Evolutionary conservation across 208 protist genomes (phyloP).

Genomic region (Trichomonas tenax): DNA sequence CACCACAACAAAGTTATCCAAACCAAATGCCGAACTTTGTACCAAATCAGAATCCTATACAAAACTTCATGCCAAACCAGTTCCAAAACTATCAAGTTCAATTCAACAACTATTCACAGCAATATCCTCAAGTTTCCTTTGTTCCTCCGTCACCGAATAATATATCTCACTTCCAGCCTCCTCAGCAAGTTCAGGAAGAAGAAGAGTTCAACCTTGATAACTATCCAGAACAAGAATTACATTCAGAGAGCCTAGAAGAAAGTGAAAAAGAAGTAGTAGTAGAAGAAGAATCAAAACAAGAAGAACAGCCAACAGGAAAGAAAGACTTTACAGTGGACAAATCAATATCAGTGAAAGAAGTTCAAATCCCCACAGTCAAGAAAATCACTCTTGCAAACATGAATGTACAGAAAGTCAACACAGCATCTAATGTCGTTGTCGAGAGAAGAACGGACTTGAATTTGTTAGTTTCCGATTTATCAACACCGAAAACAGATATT

Average conservation of each 20-base stretch:
- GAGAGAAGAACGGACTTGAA: background rate
- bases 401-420: background rate
- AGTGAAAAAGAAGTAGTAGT: background rate
- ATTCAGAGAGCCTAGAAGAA: too few species aligned
- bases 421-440: background rate
- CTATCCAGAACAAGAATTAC: background rate
- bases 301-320: background rate
- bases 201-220: background rate
- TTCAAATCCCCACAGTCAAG: background rate
- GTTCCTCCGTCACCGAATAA: background rate
- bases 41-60: too few species aligned
- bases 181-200: background rate
- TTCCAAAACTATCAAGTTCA: too few species aligned
- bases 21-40: too few species aligned
- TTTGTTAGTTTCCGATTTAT: background rate
- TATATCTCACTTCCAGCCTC: background rate
- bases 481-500: background rate
- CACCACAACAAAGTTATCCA: background rate
- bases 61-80: too few species aligned
- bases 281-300: background rate
- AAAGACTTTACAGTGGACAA: background rate
- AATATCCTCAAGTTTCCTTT: background rate
- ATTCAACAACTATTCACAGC: background rate
- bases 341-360: background rate
- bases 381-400: background rate